Evolutionary conservation across 106 monocot genomes (phyloP), one percentile per base, ranked within the genome.

Genomic region (Dendrobium chrysotoxum): DNA sequence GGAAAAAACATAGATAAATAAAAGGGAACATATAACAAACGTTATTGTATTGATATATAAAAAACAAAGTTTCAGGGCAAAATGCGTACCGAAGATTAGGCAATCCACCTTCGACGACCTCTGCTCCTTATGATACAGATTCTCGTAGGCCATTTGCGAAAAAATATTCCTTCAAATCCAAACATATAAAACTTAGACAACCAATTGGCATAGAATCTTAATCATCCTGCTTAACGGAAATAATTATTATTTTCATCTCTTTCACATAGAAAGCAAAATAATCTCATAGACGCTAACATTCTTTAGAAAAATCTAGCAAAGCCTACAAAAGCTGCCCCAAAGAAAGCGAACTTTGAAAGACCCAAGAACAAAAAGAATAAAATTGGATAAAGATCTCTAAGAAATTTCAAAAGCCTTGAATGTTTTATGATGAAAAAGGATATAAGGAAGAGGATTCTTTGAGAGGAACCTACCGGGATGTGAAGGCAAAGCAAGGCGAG

Each of bases 41-140:
- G 15, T 50, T 50, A 50, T 15, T 50, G 50, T 20, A 5, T 21
- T 16, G 20, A n/a, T 26, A 0, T 65, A 7, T 65, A 25, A 7
- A 26, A 65, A 26, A 6, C 64, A 26, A 50, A 13, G 15, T 50
- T 26, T 65, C 8, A 25, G 64, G 64, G 25, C 6, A 64, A 42
- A 75, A 30, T 42, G 42, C 74, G 20, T 83, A 96, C 96, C 96
- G 76, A 93, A 93, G 41, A 96, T 81, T 75, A 96, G 93, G 85
- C 93, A 96, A 7, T 92, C 89, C 42, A 77, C 91, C 81, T 88
- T 93, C 15, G 90, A 78, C 15, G 90, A 78, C 77, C 28, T 79
- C 79, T 86, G 85, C 28, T 53, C 65, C 78, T 90, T 80, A 10
- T 40, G 78, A 80, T 88, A 87, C 12, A 70, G 84, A 47, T 80